Base-by-base conservation (phyloP, 306 rosid genomes). In the Glycine tomentella region DNA sequence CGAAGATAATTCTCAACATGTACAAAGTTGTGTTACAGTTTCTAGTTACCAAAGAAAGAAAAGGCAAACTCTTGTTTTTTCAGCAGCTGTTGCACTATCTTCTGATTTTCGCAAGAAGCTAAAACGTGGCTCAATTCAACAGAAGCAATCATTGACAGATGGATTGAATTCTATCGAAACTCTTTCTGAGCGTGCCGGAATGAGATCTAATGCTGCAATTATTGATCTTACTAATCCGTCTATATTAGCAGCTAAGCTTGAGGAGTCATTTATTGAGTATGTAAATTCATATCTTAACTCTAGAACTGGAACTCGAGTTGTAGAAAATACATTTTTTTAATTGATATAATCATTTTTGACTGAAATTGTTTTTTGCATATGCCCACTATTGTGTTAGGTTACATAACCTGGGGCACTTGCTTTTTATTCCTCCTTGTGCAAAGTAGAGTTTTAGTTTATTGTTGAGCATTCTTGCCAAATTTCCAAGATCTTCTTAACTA, bases 51-150 rank as follows among this genome's bases (percentile, higher is more conserved):
- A 90, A 84, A 90, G 87, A 87, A 95, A 95, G 93, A 95, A 93
- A 88, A 86, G 97, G 78, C 99, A 93, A 89, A 93, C 99, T 72
- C 92, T 95, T 77, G 97, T 95, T 62, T 95, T 95, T 78, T 95
- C 99, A 62, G 98, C 99, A 57, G 93, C 99, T 69, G 82, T 95
- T 70, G 93, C 98, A 52, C 88, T 93, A 15, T 95, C 98, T 82
- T 50, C 96, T 31, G 99, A 95, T 86, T 95, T 95, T 83, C 92
- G 97, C 49, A 95, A 91, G 90, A 95, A 95, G 90, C 79, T 95
- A 20, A 95, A 93, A 88, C 96, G 87, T 38, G 87, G 89, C 56
- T 87, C 90, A 50, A 49, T 49, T n/a, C 93, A 84, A 78, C 84
- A 82, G 68, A 93, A 92, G 72, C 86, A 95, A 72, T 75, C 86